phyloP scores from a whole-genome alignment of 2,329 filamentous ascomycete genomes.

The Botryotinia globosa region DNA sequence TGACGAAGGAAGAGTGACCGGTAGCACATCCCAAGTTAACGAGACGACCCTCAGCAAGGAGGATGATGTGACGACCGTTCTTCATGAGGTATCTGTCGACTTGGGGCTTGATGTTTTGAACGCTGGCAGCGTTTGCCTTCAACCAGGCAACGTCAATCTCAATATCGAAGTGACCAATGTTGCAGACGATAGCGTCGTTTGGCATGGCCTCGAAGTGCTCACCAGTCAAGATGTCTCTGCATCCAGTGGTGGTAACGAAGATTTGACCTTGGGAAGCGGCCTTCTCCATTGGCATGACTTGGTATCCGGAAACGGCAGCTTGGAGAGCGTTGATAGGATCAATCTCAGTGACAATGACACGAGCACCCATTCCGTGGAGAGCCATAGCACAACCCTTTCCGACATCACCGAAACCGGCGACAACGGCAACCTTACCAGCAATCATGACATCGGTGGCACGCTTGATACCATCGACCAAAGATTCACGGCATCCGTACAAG shows the following conservation, averaged over 20 bases:
- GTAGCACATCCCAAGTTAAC: slow-evolving; percentile 99
- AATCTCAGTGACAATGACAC: slow-evolving; percentile 93
- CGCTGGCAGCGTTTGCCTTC: slow-evolving; percentile 90
- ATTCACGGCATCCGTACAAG: slow-evolving; percentile 98
- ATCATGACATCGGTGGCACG: slow-evolving; percentile 99
- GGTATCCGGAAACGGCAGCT: slow-evolving; percentile 93
- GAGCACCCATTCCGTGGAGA: slow-evolving; percentile 94
- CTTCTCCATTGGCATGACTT: slow-evolving; percentile 98
- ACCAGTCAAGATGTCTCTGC: slow-evolving; percentile 93
- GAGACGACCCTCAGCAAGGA: slow-evolving; percentile 95
- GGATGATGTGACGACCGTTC: slow-evolving; percentile 94
- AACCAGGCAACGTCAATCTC: slow-evolving; percentile 99
- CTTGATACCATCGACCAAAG: slow-evolving; percentile 99
- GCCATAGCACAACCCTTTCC: slow-evolving; percentile 98
- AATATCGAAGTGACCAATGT: slow-evolving; percentile 99
- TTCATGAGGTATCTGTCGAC: slow-evolving; percentile 97
- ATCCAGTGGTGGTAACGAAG: slow-evolving; percentile 98
- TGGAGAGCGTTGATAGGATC: slow-evolving; percentile 99
- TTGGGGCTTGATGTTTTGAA: slow-evolving; percentile 99
- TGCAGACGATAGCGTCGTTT: slow-evolving; percentile 99
- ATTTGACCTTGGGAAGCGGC: slow-evolving; percentile 87
- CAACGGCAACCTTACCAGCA: slow-evolving; percentile 96
- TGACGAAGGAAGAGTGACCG: slow-evolving; percentile 99
- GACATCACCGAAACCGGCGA: slow-evolving; percentile 98
- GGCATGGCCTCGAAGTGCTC: slow-evolving; percentile 92